Evolutionary conservation across 1,284 basidiomycete genomes (phyloP).

Genomic region (Golubevia sp.): DNA sequence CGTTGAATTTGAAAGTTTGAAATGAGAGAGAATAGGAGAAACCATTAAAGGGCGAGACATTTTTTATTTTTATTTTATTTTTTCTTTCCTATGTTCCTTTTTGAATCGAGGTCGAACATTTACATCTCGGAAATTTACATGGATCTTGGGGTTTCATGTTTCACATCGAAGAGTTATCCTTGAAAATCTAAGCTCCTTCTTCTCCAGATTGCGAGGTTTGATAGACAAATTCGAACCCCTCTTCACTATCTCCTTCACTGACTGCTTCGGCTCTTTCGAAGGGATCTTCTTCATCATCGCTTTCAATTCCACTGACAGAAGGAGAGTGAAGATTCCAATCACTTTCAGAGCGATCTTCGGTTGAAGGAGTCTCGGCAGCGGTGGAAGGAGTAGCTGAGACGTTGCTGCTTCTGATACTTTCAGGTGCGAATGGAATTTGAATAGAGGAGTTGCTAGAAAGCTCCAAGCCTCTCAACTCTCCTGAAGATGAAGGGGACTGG

Average conservation of each 20-base stretch:
- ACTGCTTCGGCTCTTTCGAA: background rate
- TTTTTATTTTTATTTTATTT: too few species aligned
- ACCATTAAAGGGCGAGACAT: too few species aligned
- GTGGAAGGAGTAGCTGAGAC: background rate
- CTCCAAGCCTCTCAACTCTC: background rate
- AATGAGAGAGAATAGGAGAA: too few species aligned
- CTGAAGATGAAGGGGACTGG: background rate
- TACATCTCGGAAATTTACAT: too few species aligned
- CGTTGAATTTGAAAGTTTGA: too few species aligned
- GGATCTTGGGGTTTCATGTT: too few species aligned
- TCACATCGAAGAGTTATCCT: too few species aligned
- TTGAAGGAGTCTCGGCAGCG: constrained; percentile 2
- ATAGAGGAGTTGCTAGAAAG: constrained; percentile 2
- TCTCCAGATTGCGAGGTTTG: too few species aligned
- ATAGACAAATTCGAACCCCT: constrained; percentile 7
- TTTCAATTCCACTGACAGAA: background rate
- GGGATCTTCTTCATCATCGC: constrained; percentile 2
- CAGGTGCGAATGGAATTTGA: constrained; percentile 3
- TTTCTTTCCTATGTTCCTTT: too few species aligned
- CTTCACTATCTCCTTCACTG: background rate
- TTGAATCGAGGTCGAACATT: too few species aligned
- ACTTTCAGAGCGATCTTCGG: background rate
- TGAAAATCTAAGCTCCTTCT: too few species aligned
- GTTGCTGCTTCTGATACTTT: constrained; percentile 3
- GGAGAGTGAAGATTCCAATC: background rate